phyloP scores from a whole-genome alignment of 2,329 filamentous ascomycete genomes.

The Macrophomina phaseolina region DNA sequence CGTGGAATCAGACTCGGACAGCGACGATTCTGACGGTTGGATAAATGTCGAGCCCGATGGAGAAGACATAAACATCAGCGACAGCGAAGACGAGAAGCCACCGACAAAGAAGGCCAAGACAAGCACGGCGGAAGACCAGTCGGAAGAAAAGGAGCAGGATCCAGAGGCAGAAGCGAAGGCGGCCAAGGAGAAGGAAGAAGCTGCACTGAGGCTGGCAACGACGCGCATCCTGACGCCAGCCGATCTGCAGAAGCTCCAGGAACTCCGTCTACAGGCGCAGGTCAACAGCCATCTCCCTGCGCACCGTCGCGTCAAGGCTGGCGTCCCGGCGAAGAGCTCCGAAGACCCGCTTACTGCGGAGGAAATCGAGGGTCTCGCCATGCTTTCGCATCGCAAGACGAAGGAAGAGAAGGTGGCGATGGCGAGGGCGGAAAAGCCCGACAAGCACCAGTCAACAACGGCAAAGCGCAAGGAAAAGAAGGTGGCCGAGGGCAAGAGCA shows the following conservation, averaged over 20 bases:
- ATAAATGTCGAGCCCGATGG: slow-evolving; percentile 86
- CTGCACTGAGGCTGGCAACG: slow-evolving; percentile 76
- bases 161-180: slow-evolving; percentile 46
- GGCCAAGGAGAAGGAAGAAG: slow-evolving; percentile 43
- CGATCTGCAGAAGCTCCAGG: slow-evolving; percentile 91
- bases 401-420: slow-evolving; percentile 88
- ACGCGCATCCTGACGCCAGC: slow-evolving; percentile 94
- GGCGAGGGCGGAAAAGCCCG: slow-evolving; percentile 81
- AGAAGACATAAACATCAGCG: slow-evolving; percentile 74
- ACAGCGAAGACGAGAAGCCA: slow-evolving; percentile 75
- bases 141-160: slow-evolving; percentile 43
- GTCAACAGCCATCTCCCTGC: slow-evolving; percentile 67
- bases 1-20: slow-evolving; percentile 63
- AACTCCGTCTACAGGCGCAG: slow-evolving; percentile 76
- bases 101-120: slow-evolving; percentile 69
- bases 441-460: slow-evolving; percentile 84
- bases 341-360: slow-evolving; percentile 91
- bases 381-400: slow-evolving; percentile 77
- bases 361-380: slow-evolving; percentile 86
- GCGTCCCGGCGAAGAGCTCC: slow-evolving; percentile 64
- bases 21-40: slow-evolving; percentile 84
- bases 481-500: slow-evolving; percentile 87
- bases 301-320: slow-evolving; percentile 46
- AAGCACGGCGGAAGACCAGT: slow-evolving; percentile 48
- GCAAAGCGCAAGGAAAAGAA: slow-evolving; percentile 87